Evolutionary conservation across 345 rosid genomes (phyloP).

Genomic region (Lumnitzera littorea): DNA sequence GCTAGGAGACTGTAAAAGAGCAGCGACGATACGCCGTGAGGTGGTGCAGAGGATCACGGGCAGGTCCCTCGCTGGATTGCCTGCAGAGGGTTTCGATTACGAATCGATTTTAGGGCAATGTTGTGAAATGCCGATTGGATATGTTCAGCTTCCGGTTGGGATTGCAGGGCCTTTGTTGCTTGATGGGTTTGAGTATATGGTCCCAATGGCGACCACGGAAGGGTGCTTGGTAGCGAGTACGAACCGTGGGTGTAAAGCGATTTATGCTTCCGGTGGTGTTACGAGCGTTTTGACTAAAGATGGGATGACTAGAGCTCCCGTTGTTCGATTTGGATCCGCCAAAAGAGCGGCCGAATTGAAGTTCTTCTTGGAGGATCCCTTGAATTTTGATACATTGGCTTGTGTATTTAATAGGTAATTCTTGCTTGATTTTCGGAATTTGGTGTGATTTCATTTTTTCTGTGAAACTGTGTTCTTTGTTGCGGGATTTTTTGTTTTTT

Average conservation of each 20-base stretch:
- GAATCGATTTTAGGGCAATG: conserved; percentile 84
- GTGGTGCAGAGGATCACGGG: conserved; percentile 74
- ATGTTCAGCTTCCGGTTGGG: conserved; percentile 90
- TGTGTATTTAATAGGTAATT: conserved; percentile 62
- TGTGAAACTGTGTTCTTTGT: background rate
- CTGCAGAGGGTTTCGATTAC: conserved; percentile 78
- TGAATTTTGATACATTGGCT: conserved; percentile 59
- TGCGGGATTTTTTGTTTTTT: background rate
- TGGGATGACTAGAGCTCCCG: conserved; percentile 87
- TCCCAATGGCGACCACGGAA: conserved; percentile 98
- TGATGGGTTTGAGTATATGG: conserved; percentile 67
- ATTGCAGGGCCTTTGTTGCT: conserved; percentile 86
- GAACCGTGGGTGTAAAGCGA: conserved; percentile 91
- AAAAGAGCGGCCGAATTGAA: conserved; percentile 65
- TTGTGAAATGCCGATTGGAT: conserved; percentile 97
- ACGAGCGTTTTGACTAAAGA: conserved; percentile 48
- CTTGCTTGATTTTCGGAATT: background rate
- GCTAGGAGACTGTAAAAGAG: conserved; percentile 76
- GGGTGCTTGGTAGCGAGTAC: conserved; percentile 92
- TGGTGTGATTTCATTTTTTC: background rate
- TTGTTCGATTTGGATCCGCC: conserved; percentile 52
- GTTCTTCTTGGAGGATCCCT: conserved; percentile 69
- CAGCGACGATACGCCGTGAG: conserved; percentile 64
- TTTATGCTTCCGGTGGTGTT: conserved; percentile 69
- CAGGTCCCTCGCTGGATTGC: conserved; percentile 66